Evolutionary conservation across 768 basidiomycete species (phyloP), one percentile per base, ranked within the genome.

Genomic region (Pisolithus marmoratus): DNA sequence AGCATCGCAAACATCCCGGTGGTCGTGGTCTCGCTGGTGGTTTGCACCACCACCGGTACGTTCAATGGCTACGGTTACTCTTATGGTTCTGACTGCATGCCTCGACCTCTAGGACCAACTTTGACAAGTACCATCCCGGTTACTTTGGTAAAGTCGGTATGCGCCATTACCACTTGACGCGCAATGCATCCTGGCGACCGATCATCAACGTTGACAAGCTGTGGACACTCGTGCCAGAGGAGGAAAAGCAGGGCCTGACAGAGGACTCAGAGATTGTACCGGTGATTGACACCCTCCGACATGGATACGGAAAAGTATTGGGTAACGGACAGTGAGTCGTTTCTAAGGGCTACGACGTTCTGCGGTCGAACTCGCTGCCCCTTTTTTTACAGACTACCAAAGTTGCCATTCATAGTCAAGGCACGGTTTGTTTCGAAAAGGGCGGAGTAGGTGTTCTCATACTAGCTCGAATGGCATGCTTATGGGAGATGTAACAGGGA

Each of bases 91-190:
- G 8, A 36, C 36, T 19, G 31, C 20, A n/a, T 12, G 48, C 47
- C 26, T n/a, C 44, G 49, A 52, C 34, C 38, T 51, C 19, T 57
- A 91, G 94, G 55, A 94, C 88, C 68, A 96, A 97, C 79, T 90
- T 95, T 68, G 94, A 95, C 75, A 95, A 95, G 77, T 97, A 93
- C 87, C 94, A 97, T 77, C 94, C 94, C 72, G 94, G 94, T 90
- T 97, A 97, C 92, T 98, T 95, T 72, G 94, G 94, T 80, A 97
- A 97, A 78, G 92, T 95, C 71, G 96, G 96, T 91, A 99, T 99
- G 95, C 85, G 96, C 70, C 86, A 87, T 74, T 99, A 88, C 90
- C 96, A 99, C 72, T 74, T 93, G 57, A 93, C 90, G 51, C 86
- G 85, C 73, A 96, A 96, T 73, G 72, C 79, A 61, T 79, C 84